These are phyloP conservation scores for Cyclostephanos invisitatus DNA, from an alignment of 108 stramenopile species.

Conservation along the genomic window DNA sequence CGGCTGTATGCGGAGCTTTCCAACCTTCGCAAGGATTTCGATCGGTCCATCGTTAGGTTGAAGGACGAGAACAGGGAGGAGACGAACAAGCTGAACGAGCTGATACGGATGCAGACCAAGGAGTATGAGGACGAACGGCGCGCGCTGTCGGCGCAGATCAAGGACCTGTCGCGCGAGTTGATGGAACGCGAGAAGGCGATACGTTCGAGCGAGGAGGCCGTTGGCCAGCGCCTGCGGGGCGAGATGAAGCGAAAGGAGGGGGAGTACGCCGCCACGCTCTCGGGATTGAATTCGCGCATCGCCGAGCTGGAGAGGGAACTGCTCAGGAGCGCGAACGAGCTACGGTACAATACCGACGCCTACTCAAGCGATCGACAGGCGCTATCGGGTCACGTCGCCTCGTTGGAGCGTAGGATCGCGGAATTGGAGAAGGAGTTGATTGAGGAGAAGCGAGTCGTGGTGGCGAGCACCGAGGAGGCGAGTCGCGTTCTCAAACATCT, in stretches of 20 bases:
- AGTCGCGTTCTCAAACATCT: conserved; percentile 39
- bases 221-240: conserved; percentile 8
- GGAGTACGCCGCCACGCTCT: conserved; percentile 25
- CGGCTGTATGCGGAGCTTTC: conserved; percentile 37
- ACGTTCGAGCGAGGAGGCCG: conserved; percentile 20
- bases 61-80: conserved; percentile 37
- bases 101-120: conserved; percentile 25
- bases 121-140: conserved; percentile 34
- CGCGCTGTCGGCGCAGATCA: conserved; percentile 22
- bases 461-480: conserved; percentile 43
- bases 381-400: conserved; percentile 22
- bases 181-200: conserved; percentile 33
- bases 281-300: conserved; percentile 24
- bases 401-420: conserved; percentile 31
- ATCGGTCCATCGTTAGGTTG: conserved; percentile 19
- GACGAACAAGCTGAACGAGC: conserved; percentile 19
- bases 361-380: conserved; percentile 18
- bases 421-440: conserved; percentile 45
- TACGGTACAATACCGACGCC: conserved; percentile 26
- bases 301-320: conserved; percentile 31
- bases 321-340: conserved; percentile 34
- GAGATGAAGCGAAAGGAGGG: conserved; percentile 42
- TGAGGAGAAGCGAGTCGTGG: conserved; percentile 35
- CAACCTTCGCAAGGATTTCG: conserved; percentile 33
- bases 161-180: conserved; percentile 38